A percentile compares a stretch with the other conserved stretches of the same genome.
Evolutionary conservation across 1,284 basidiomycete genomes (phyloP).

Genomic region (Malassezia equina): DNA sequence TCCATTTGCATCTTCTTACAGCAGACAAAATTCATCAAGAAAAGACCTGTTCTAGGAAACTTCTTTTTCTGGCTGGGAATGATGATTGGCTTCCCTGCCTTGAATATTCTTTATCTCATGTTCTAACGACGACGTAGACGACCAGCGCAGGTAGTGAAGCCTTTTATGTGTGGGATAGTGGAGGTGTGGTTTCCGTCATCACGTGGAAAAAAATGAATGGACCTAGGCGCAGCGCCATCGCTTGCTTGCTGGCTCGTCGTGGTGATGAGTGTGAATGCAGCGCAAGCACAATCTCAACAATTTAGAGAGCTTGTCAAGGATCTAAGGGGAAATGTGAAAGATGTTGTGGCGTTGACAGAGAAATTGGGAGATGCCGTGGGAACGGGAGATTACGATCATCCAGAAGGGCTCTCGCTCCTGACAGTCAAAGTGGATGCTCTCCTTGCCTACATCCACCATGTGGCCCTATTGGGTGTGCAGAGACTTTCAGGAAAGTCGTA

Average conservation of each 20-base stretch:
- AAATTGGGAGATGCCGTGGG: constrained; percentile 3
- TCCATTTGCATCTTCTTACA: constrained; percentile 31
- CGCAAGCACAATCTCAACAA: not conserved
- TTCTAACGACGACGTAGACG: constrained; percentile 16
- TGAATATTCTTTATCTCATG: constrained; percentile 65
- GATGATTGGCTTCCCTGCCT: constrained; percentile 73
- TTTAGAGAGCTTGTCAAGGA: not conserved
- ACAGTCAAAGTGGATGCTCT: constrained; percentile 77
- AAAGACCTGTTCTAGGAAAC: constrained; percentile 41
- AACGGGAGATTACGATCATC: constrained; percentile 19
- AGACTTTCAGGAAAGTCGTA: constrained; percentile 30
- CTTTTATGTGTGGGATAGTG: not conserved
- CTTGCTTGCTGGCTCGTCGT: not conserved
- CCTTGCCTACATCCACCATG: constrained; percentile 75
- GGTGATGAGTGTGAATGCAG: not conserved
- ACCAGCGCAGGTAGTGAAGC: too few species aligned
- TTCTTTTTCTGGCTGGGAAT: constrained; percentile 83
- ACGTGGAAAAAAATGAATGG: constrained; percentile 2
- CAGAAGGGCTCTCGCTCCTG: constrained; percentile 74
- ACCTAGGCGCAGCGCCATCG: not conserved
- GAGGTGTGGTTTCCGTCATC: not conserved
- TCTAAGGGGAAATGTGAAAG: not conserved
- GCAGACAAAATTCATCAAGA: constrained; percentile 21
- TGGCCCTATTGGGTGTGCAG: constrained; percentile 55
- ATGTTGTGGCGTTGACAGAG: not conserved